phyloP scores from a whole-genome alignment of 805 yeast species.

The Ogataea sp. region DNA sequence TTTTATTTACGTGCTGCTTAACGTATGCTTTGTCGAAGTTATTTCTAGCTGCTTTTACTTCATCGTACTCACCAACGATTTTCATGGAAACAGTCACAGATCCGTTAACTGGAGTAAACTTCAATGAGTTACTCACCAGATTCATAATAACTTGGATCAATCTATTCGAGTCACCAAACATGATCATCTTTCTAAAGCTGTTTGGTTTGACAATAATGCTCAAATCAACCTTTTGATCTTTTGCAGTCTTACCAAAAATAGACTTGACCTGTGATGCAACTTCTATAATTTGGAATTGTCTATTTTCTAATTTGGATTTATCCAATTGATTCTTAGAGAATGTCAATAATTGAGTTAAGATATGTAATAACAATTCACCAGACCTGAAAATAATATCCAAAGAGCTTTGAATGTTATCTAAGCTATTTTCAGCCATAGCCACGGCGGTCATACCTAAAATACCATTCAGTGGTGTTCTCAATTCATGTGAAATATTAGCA shows the following conservation, averaged over 20 bases:
- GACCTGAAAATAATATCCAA: constrained; percentile 79
- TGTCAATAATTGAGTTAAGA: constrained; percentile 82
- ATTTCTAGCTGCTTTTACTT: constrained; percentile 31
- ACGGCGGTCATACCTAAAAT: constrained; percentile 93
- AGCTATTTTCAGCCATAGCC: constrained; percentile 80
- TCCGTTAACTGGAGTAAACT: constrained; percentile 90
- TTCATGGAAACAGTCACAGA: constrained; percentile 57
- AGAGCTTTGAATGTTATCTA: constrained; percentile 59
- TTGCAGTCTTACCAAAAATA: constrained; percentile 74
- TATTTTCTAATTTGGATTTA: constrained; percentile 72
- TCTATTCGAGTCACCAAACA: constrained; percentile 85
- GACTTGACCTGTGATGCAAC: constrained; percentile 79
- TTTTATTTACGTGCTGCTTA: constrained; percentile 16
- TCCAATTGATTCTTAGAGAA: constrained; percentile 89
- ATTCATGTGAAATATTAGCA: constrained; percentile 89
- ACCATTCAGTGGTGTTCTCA: constrained; percentile 94
- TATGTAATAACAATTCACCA: constrained; percentile 84
- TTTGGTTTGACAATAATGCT: constrained; percentile 58
- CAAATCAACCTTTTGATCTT: constrained; percentile 66
- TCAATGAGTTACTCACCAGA: constrained; percentile 80
- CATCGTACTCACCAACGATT: constrained; percentile 67
- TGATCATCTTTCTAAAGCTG: constrained; percentile 48
- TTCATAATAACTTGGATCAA: constrained; percentile 91
- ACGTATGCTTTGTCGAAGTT: constrained; percentile 41
- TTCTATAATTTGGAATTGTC: constrained; percentile 72